These are phyloP conservation scores for Ciborinia camelliae DNA, from an alignment of 2,329 filamentous ascomycete genomes.

Conservation along the genomic window DNA sequence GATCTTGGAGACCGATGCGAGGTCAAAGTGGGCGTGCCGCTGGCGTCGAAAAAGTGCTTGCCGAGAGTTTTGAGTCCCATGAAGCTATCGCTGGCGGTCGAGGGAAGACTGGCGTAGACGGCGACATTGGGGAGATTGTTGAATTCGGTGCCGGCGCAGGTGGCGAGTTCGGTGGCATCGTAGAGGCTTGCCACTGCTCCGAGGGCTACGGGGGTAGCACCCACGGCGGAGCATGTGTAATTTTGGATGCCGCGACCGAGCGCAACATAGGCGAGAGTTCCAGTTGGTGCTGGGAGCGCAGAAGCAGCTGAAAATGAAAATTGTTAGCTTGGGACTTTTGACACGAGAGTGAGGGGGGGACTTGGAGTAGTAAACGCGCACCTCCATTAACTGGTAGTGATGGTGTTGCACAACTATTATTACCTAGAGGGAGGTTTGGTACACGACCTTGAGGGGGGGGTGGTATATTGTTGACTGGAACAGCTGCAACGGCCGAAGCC, in stretches of 20 bases:
- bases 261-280: slow-evolving; percentile 33
- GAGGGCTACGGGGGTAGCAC: slow-evolving; percentile 25
- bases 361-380: not conserved
- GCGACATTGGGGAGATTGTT: slow-evolving; percentile 27
- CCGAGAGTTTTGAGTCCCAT: slow-evolving; percentile 24
- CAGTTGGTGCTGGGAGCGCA: slow-evolving; percentile 29
- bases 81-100: slow-evolving; percentile 8
- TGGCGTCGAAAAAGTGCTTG: slow-evolving; percentile 35
- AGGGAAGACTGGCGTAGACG: slow-evolving; percentile 26
- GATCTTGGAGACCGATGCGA: slow-evolving; percentile 26
- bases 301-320: slow-evolving; percentile 23
- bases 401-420: not conserved
- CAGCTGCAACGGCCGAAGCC: slow-evolving; percentile 3
- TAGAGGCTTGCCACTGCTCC: slow-evolving; percentile 37
- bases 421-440: not conserved
- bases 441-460: not conserved
- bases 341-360: not conserved
- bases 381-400: slow-evolving; percentile 11
- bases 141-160: slow-evolving; percentile 18
- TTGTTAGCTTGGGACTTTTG: not conserved
- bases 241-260: slow-evolving; percentile 38
- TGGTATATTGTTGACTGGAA: not conserved
- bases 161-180: slow-evolving; percentile 34
- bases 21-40: slow-evolving; percentile 33
- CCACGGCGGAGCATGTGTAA: slow-evolving; percentile 34